Percentiles rank a stretch among this genome's conserved stretches.
Evolutionary conservation across 106 monocot genomes (phyloP).

Genomic region (Platanthera zijinensis): DNA sequence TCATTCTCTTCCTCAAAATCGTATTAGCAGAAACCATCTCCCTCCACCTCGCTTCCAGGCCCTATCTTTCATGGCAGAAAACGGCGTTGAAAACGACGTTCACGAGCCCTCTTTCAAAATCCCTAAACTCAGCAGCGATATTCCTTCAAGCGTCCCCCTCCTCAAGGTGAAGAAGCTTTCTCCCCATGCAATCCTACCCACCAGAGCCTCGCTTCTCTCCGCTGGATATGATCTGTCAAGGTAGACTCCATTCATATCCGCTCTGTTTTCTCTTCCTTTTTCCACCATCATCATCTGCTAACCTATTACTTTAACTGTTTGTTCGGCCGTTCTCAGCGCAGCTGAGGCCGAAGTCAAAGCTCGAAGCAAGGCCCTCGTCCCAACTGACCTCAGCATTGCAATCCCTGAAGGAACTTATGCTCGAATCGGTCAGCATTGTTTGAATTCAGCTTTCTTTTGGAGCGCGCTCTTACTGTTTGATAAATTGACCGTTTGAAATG

Average conservation of each 20-base stretch:
- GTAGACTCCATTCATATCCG: constrained; percentile 6
- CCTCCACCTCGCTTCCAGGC: background rate
- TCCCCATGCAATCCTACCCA: constrained; percentile 49
- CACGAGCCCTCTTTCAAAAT: constrained; percentile 33
- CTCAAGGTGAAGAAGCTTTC: constrained; percentile 69
- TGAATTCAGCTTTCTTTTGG: background rate
- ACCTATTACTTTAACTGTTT: background rate
- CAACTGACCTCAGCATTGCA: constrained; percentile 85
- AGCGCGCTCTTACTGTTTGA: constrained; percentile 12
- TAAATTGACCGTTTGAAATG: constrained; percentile 16
- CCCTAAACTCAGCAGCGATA: constrained; percentile 22
- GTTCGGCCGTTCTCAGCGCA: constrained; percentile 29
- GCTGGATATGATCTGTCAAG: constrained; percentile 90
- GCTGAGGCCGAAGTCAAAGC: constrained; percentile 49
- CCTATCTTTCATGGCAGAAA: background rate
- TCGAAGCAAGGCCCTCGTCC: constrained; percentile 62
- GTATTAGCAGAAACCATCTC: background rate
- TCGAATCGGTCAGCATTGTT: constrained; percentile 41
- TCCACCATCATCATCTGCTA: background rate
- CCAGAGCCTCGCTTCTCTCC: constrained; percentile 43
- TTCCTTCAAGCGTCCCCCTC: background rate
- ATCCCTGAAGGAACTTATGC: constrained; percentile 72
- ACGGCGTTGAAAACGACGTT: background rate
- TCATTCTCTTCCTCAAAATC: background rate
- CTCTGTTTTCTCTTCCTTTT: background rate